Evolutionary conservation across 2,329 filamentous ascomycete species (phyloP).

Genomic region (Drechslerella coelobrocha): DNA sequence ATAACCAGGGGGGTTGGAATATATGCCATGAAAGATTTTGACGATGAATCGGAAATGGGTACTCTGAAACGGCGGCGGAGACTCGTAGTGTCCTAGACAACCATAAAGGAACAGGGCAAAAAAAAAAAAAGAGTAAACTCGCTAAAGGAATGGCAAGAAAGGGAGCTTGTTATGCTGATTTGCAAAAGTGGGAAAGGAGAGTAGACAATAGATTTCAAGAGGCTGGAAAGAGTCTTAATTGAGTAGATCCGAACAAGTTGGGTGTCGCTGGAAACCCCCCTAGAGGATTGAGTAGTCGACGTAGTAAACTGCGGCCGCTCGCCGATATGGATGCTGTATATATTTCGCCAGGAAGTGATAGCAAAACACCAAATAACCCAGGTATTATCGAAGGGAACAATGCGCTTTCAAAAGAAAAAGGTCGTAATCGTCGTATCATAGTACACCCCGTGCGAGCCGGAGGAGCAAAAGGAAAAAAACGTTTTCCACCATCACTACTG

Average conservation of each 20-base stretch:
- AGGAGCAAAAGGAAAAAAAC: slow-evolving; percentile 50
- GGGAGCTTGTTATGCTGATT: slow-evolving; percentile 32
- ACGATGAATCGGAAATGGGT: slow-evolving; percentile 15
- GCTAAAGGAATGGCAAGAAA: slow-evolving; percentile 48
- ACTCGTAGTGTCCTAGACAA: slow-evolving; percentile 18
- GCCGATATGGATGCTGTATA: slow-evolving; percentile 57
- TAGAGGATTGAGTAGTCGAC: slow-evolving; percentile 1
- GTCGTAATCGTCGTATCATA: slow-evolving; percentile 49
- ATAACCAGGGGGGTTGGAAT: slow-evolving; percentile 26
- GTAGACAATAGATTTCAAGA: background rate
- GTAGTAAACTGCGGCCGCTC: slow-evolving; percentile 38
- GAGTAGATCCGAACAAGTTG: slow-evolving; percentile 57
- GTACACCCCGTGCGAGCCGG: slow-evolving; percentile 31
- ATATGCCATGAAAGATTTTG: slow-evolving; percentile 45
- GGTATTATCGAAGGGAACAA: slow-evolving; percentile 46
- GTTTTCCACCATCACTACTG: slow-evolving; percentile 20
- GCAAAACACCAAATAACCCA: slow-evolving; percentile 49
- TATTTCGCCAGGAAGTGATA: slow-evolving; percentile 47
- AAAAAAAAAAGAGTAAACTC: slow-evolving; percentile 32
- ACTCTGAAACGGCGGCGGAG: slow-evolving; percentile 38
- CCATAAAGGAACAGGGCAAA: slow-evolving; percentile 17
- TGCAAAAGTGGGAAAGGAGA: slow-evolving; percentile 24
- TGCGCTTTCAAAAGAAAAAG: slow-evolving; percentile 38
- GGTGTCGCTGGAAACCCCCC: slow-evolving; percentile 3
- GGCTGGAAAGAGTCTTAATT: background rate